Evolutionary conservation across 495 filamentous ascomycete species (phyloP), one percentile per base, ranked within the genome.

Genomic region (Trichoderma orchidacearum): DNA sequence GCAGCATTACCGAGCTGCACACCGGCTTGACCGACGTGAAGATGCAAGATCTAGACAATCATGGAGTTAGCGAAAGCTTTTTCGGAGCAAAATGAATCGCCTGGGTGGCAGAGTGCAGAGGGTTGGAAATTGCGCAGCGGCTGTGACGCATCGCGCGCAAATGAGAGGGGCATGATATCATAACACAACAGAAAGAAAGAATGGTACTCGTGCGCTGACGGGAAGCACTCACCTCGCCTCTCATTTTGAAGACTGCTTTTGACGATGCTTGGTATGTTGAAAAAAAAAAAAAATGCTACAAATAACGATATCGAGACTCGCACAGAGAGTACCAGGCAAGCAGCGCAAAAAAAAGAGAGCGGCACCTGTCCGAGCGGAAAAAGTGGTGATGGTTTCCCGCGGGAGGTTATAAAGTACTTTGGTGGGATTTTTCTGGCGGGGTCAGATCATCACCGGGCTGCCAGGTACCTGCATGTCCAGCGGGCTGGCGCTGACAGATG

Each of bases 21-120:
- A 75, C 90, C 90, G 75, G 90, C 90, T 78, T 95, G 90, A 76
- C 90, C 90, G 68, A 95, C 82, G 69, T 95, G 89, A 65, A 95
- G 77, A 71, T 95, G 90, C 66, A 86, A 84, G 69, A 95, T 80
- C 87, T 95, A 55, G 50, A 29, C 17, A 4, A 36, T 18, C 0
- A 4, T 48, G 31, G 29, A 28, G 32, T 38, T 34, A 54, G 30
- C 29, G 23, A 25, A 1, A 34, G n/a, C n/a, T 1, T 3, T 27
- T 3, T 5, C 2, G 18, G 18, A 23, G 28, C 15, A 2, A 41
- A 25, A 51, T 21, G 12, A 36, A 34, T 25, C 17, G 36, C 21
- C 4, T 28, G 12, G 53, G 32, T n/a, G 2, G 30, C 3, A 23
- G 51, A 27, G 7, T 9, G 25, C 25, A 21, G 18, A 51, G 18